Evolutionary conservation across 1,284 basidiomycete genomes (phyloP).

Genomic region (Xanthoconium separans): DNA sequence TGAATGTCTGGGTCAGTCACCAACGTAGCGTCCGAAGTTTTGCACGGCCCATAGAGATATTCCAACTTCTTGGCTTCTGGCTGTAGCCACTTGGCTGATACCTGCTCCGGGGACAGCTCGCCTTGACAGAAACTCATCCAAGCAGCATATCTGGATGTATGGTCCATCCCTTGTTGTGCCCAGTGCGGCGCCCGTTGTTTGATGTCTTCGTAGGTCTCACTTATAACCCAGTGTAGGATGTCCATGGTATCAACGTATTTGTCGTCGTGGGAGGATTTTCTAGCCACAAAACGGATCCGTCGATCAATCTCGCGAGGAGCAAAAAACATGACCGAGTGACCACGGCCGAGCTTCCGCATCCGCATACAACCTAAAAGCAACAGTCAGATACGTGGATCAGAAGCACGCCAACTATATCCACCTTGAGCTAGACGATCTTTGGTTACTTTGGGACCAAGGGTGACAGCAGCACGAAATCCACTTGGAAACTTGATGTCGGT

Average conservation of each 20-base stretch:
- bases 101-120: background rate
- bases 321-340: conserved; percentile 50
- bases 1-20: conserved; percentile 24
- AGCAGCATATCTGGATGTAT: conserved; percentile 33
- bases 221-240: conserved; percentile 46
- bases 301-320: conserved; percentile 46
- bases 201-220: conserved; percentile 44
- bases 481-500: conserved; percentile 54
- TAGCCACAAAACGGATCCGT: conserved; percentile 35
- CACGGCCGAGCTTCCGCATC: conserved; percentile 49
- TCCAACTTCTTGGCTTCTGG: conserved; percentile 40
- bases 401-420: conserved; percentile 13
- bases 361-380: conserved; percentile 43
- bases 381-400: background rate
- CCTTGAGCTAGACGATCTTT: conserved; percentile 57
- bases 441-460: conserved; percentile 50
- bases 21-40: background rate
- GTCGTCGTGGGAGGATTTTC: background rate
- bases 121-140: conserved; percentile 27
- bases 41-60: conserved; percentile 33
- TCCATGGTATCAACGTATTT: conserved; percentile 36
- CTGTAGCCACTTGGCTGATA: conserved; percentile 37
- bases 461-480: conserved; percentile 47
- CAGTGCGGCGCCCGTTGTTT: conserved; percentile 40
- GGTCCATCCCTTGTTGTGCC: conserved; percentile 48